phyloP scores from a whole-genome alignment of 2,329 filamentous ascomycete genomes.

The Pseudopithomyces chartarum region DNA sequence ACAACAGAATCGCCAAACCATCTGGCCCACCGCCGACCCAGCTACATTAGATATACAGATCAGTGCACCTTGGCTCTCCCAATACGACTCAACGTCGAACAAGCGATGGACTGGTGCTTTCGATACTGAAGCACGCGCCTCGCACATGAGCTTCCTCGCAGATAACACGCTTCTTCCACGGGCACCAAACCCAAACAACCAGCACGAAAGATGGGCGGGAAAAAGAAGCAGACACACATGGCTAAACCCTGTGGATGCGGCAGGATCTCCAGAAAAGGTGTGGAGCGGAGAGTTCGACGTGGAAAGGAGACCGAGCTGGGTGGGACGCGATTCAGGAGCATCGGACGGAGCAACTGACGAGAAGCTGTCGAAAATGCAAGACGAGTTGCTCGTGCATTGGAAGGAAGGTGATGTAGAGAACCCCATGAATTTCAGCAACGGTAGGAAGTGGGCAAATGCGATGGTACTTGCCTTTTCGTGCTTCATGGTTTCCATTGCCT shows the following conservation, averaged over 20 bases:
- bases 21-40: slow-evolving; percentile 6
- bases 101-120: slow-evolving; percentile 20
- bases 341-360: background rate
- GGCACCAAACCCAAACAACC: slow-evolving; percentile 5
- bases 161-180: slow-evolving; percentile 21
- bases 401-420: slow-evolving; percentile 60
- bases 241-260: slow-evolving; percentile 11
- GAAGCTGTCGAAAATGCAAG: background rate
- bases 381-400: slow-evolving; percentile 56
- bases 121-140: slow-evolving; percentile 24
- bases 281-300: slow-evolving; percentile 24
- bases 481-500: slow-evolving; percentile 35
- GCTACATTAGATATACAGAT: slow-evolving; percentile 7
- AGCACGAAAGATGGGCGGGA: slow-evolving; percentile 19
- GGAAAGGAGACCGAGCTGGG: slow-evolving; percentile 22
- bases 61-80: slow-evolving; percentile 10
- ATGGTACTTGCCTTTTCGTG: slow-evolving; percentile 35
- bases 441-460: slow-evolving; percentile 48
- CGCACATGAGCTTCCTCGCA: slow-evolving; percentile 22
- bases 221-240: slow-evolving; percentile 19
- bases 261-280: slow-evolving; percentile 10
- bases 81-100: slow-evolving; percentile 5
- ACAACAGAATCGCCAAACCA: slow-evolving; percentile 8
- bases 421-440: slow-evolving; percentile 57
- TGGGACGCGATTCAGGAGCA: slow-evolving; percentile 7